A percentile compares a stretch with the other conserved stretches of the same genome.
phyloP scores from a whole-genome alignment of 2,329 filamentous ascomycete genomes.

The Tolypocladium album region DNA sequence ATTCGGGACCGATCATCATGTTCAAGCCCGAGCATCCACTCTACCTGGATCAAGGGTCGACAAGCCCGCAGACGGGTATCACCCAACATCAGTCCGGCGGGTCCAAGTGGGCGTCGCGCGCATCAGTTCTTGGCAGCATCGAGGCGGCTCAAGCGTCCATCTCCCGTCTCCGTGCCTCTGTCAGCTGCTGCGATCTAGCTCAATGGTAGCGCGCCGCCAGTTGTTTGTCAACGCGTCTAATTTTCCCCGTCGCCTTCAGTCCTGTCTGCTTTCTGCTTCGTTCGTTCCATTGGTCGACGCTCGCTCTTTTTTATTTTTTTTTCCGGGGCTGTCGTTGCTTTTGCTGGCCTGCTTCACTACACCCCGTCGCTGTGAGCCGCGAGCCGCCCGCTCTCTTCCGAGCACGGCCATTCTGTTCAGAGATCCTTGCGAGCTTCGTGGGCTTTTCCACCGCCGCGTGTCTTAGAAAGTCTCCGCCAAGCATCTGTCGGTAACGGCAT shows the following conservation, averaged over 20 bases:
- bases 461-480: background rate
- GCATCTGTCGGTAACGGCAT: background rate
- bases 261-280: background rate
- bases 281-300: background rate
- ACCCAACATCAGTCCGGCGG: too few species aligned
- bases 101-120: background rate
- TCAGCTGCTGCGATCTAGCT: background rate
- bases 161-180: background rate
- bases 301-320: background rate
- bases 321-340: background rate
- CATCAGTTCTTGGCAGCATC: background rate
- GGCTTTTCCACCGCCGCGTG: background rate
- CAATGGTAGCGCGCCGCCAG: background rate
- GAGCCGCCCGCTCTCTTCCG: background rate
- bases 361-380: background rate
- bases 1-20: background rate
- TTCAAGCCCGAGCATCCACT: background rate
- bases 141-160: background rate
- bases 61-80: too few species aligned
- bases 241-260: background rate
- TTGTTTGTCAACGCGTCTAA: background rate
- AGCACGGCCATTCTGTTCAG: background rate
- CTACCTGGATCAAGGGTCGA: background rate
- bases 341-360: background rate
- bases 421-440: background rate